phyloP scores from a whole-genome alignment of 2,329 filamentous ascomycete species.

The Colletotrichum tofieldiae region DNA sequence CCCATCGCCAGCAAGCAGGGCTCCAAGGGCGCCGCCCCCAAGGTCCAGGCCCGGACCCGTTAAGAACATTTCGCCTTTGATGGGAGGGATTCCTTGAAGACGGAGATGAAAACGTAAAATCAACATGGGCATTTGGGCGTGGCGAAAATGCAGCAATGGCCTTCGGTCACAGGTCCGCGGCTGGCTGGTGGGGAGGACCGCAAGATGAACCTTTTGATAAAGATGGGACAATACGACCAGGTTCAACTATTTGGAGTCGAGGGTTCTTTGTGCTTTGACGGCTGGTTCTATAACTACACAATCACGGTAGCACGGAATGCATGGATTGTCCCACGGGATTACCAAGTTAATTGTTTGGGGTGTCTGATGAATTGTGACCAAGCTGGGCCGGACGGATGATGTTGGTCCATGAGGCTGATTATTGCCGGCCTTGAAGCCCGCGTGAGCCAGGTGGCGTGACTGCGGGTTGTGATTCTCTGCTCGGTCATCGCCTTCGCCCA shows the following conservation, averaged over 20 bases:
- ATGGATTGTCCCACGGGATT: constrained; percentile 46
- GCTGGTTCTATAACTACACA: constrained; percentile 46
- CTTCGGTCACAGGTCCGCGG: constrained; percentile 8
- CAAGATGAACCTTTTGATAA: constrained; percentile 24
- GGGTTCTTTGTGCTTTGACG: constrained; percentile 46
- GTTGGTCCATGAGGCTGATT: background rate
- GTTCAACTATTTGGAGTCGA: constrained; percentile 43
- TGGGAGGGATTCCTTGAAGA: constrained; percentile 21
- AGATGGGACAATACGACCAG: constrained; percentile 38
- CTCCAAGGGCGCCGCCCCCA: constrained; percentile 89
- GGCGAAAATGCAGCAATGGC: constrained; percentile 7
- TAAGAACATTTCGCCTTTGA: constrained; percentile 64
- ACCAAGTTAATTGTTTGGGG: constrained; percentile 32
- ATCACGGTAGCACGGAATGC: constrained; percentile 47
- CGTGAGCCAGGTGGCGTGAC: background rate
- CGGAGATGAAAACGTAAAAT: constrained; percentile 12
- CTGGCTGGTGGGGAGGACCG: constrained; percentile 23
- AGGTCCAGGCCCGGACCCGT: constrained; percentile 89
- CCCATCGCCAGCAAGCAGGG: constrained; percentile 97
- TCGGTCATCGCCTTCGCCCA: too few relatives aligned
- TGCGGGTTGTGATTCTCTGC: background rate
- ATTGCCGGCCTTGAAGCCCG: background rate
- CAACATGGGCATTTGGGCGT: constrained; percentile 12
- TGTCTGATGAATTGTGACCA: background rate
- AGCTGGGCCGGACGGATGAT: background rate